These are phyloP conservation scores for Asterophora lycoperdoides DNA, from an alignment of 768 basidiomycete genomes.

Conservation along the genomic window DNA sequence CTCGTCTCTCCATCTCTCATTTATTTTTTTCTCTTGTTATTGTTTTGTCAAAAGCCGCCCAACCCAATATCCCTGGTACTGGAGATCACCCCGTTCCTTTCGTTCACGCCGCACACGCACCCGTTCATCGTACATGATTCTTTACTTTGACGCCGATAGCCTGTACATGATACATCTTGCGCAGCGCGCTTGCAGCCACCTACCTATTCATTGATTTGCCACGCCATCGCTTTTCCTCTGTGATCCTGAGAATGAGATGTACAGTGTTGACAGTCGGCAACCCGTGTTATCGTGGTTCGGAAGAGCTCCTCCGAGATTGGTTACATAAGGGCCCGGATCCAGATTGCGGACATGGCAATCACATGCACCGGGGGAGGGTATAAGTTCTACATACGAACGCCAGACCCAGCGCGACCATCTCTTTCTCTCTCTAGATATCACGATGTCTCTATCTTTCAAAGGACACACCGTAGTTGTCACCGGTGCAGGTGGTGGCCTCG, in stretches of 20 bases:
- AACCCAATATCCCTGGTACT: slow-evolving; percentile 10
- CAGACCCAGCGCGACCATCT: not conserved
- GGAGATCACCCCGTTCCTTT: slow-evolving; percentile 16
- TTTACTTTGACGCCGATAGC: slow-evolving; percentile 16
- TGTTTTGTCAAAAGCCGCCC: slow-evolving; percentile 10
- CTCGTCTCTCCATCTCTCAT: not conserved
- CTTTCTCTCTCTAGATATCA: slow-evolving; percentile 4
- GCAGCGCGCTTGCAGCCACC: slow-evolving; percentile 25
- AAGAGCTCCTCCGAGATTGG: not conserved
- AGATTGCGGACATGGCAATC: slow-evolving; percentile 6
- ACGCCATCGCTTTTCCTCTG: not conserved
- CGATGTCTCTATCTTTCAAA: slow-evolving; percentile 70
- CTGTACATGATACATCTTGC: slow-evolving; percentile 34
- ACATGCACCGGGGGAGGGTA: slow-evolving; percentile 18
- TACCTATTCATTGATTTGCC: slow-evolving; percentile 24
- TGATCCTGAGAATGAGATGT: not conserved
- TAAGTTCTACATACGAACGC: no score
- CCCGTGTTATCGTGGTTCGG: no score
- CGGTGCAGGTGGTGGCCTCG: slow-evolving; percentile 93
- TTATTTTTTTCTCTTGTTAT: slow-evolving; percentile 24
- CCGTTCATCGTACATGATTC: slow-evolving; percentile 10
- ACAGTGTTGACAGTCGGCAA: not conserved
- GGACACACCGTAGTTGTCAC: slow-evolving; percentile 92
- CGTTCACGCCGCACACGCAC: slow-evolving; percentile 1
- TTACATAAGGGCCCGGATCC: slow-evolving; percentile 10